These are phyloP conservation scores for Fusarium sp. DNA, from an alignment of 2,329 filamentous ascomycete genomes.

Conservation along the genomic window DNA sequence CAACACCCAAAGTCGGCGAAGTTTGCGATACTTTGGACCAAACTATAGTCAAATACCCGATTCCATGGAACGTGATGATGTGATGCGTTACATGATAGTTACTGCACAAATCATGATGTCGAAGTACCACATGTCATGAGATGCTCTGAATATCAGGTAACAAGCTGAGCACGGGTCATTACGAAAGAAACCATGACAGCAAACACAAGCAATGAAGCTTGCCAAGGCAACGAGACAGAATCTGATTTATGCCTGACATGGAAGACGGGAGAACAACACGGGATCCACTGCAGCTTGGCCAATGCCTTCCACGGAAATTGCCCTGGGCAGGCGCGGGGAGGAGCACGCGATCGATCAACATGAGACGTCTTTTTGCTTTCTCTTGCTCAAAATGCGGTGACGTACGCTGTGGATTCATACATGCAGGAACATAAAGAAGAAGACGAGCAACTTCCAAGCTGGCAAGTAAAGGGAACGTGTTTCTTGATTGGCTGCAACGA, in stretches of 20 bases:
- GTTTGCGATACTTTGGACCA: background rate
- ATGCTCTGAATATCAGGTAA: constrained; percentile 2
- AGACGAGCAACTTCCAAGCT: constrained; percentile 30
- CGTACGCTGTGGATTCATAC: constrained; percentile 39
- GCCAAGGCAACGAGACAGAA: constrained; percentile 27
- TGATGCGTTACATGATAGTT: background rate
- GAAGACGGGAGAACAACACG: constrained; percentile 26
- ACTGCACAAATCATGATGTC: constrained; percentile 12
- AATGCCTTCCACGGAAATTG: constrained; percentile 12
- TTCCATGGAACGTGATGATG: background rate
- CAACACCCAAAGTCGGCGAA: background rate
- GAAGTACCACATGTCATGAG: background rate
- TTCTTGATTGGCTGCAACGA: constrained; percentile 9
- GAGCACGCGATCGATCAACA: constrained; percentile 35
- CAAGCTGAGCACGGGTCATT: background rate
- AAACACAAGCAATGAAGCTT: background rate
- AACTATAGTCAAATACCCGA: background rate
- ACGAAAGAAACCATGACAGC: background rate
- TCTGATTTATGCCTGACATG: constrained; percentile 18
- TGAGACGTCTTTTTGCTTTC: background rate
- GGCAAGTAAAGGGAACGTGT: constrained; percentile 10
- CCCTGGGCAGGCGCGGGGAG: constrained; percentile 6
- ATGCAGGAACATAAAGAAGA: constrained; percentile 42
- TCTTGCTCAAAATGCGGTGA: constrained; percentile 32
- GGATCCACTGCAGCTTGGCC: constrained; percentile 12